Conservation (phyloP, 495 filamentous ascomycete species). For the Podospora bellae-mahoneyi region DNA sequence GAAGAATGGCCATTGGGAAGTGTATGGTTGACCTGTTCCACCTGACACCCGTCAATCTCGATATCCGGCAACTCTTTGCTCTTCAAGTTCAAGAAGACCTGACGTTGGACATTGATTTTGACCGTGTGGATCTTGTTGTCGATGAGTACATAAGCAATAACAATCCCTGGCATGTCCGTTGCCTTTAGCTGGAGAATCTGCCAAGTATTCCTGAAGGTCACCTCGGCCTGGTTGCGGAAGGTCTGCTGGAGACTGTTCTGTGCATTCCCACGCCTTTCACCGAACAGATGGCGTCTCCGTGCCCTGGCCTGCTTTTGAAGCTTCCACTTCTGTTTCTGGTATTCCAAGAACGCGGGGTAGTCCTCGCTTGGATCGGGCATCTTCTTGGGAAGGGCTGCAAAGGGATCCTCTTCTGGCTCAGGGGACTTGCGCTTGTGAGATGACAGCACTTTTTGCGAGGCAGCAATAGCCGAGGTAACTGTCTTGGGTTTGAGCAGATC, state of each 20-base stretch:
- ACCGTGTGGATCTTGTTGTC: constrained; percentile 84
- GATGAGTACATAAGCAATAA: constrained; percentile 87
- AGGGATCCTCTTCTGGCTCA: constrained; percentile 67
- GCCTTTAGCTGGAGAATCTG: constrained; percentile 83
- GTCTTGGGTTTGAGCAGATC: constrained; percentile 66
- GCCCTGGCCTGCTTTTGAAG: constrained; percentile 90
- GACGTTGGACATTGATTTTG: constrained; percentile 83
- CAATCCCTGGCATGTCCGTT: constrained; percentile 77
- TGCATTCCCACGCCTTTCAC: constrained; percentile 66
- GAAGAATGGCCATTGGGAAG: constrained; percentile 94
- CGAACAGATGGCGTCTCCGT: constrained; percentile 87
- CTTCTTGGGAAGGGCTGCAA: constrained; percentile 72
- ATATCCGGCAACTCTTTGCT: constrained; percentile 82
- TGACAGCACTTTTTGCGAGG: constrained; percentile 39
- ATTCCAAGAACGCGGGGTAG: constrained; percentile 83
- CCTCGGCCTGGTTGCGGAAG: constrained; percentile 87
- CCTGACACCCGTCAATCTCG: constrained; percentile 78
- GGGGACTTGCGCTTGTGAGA: constrained; percentile 82
- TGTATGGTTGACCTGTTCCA: constrained; percentile 87
- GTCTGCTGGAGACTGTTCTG: constrained; percentile 76
- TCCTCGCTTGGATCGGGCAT: constrained; percentile 88
- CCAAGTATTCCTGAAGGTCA: constrained; percentile 88
- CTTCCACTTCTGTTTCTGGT: constrained; percentile 99
- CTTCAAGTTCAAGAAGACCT: constrained; percentile 89
- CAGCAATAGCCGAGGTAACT: constrained; percentile 53